These are phyloP conservation scores for Exophiala sideris DNA, from an alignment of 2,329 filamentous ascomycete genomes.

Conservation along the genomic window DNA sequence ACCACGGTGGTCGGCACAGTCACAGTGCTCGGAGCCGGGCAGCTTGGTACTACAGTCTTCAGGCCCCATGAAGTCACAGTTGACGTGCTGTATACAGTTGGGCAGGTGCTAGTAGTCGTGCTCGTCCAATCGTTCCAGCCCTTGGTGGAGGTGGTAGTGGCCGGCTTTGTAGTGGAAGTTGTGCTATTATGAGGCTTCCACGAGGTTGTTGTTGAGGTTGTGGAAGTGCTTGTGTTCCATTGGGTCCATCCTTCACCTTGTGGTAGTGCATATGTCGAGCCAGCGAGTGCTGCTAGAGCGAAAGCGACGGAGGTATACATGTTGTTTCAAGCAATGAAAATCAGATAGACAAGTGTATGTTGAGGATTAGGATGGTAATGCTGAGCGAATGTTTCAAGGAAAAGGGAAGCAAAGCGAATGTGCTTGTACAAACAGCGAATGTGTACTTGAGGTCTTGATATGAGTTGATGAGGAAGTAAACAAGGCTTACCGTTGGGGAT, in stretches of 20 bases:
- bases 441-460: conserved; percentile 2
- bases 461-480: conserved; percentile 8
- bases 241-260: conserved; percentile 15
- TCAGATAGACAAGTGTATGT: neutral
- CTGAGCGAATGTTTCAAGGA: conserved; percentile 1
- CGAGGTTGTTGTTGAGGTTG: neutral
- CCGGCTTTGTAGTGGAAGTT: too few relatives aligned
- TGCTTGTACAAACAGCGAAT: conserved; percentile 8
- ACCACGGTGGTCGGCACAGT: too few relatives aligned
- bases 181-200: too few relatives aligned
- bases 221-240: conserved; percentile 7
- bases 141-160: too few relatives aligned
- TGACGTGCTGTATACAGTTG: too few relatives aligned
- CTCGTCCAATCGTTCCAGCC: too few relatives aligned
- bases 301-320: conserved; percentile 21
- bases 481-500: conserved; percentile 1
- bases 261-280: conserved; percentile 26
- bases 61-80: too few relatives aligned
- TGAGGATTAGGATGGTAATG: neutral
- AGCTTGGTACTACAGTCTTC: too few relatives aligned
- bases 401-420: neutral
- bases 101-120: too few relatives aligned
- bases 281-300: conserved; percentile 25
- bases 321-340: neutral
- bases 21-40: too few relatives aligned